These are phyloP conservation scores for Xanthoconium purpureum DNA, from an alignment of 768 basidiomycete species.

Conservation along the genomic window DNA sequence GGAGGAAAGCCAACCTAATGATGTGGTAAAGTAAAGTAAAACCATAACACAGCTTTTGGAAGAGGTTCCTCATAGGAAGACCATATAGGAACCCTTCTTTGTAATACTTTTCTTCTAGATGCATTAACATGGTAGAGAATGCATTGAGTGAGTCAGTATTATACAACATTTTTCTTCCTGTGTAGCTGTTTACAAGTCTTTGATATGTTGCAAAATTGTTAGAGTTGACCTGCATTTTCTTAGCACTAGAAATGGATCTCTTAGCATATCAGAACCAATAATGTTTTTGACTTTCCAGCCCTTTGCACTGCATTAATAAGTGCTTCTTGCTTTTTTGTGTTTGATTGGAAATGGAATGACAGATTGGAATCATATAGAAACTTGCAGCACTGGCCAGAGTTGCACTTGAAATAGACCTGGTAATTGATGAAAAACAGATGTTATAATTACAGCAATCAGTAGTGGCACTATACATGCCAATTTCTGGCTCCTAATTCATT, in stretches of 20 bases:
- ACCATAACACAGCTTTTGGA: conserved; percentile 13
- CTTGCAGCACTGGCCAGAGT: conserved; percentile 8
- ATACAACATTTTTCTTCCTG: not conserved
- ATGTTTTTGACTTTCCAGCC: not conserved
- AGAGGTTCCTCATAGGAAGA: conserved; percentile 6
- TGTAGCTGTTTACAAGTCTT: conserved; percentile 5
- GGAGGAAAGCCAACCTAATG: not conserved
- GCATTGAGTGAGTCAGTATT: conserved; percentile 14
- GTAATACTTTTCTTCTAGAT: not conserved
- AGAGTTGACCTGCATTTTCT: not conserved
- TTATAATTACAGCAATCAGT: conserved; percentile 15
- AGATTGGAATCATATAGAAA: conserved; percentile 8
- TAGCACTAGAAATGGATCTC: conserved; percentile 1
- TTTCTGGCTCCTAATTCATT: too few species aligned
- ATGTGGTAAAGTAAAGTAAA: too few species aligned
- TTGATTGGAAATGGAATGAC: conserved; percentile 7
- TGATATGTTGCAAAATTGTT: not conserved
- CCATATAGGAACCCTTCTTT: conserved; percentile 14
- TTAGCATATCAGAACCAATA: conserved; percentile 3
- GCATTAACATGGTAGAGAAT: conserved; percentile 11
- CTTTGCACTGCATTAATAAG: not conserved
- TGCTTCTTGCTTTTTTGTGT: not conserved
- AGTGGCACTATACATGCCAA: too few species aligned
- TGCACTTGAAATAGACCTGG: conserved; percentile 20
- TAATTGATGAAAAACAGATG: conserved; percentile 17